These are phyloP conservation scores for Mucor piriformis DNA, from an alignment of 371 early-diverging fungal genomes.

Conservation along the genomic window DNA sequence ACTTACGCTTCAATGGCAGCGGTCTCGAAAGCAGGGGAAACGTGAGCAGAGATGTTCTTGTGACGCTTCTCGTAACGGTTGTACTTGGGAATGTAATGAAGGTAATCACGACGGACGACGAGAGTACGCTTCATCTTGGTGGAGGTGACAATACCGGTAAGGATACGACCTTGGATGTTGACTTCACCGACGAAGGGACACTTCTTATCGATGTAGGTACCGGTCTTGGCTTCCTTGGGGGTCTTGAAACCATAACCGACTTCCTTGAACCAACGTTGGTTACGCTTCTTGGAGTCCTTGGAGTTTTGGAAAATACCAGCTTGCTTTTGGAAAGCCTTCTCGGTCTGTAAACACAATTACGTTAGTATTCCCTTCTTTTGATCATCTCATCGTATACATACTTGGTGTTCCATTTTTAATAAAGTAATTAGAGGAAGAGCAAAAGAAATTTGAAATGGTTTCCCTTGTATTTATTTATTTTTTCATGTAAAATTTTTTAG, in stretches of 20 bases:
- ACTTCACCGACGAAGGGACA: conserved; percentile 99
- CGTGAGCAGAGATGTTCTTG: conserved; percentile 99
- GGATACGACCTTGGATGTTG: conserved; percentile 98
- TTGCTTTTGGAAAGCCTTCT: conserved; percentile 98
- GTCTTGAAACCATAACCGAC: conserved; percentile 99
- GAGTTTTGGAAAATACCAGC: conserved; percentile 94
- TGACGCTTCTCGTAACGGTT: conserved; percentile 99
- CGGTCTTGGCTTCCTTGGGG: conserved; percentile 97
- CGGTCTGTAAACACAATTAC: conserved; percentile 51
- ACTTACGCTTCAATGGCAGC: conserved; percentile 68
- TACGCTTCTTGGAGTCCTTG: conserved; percentile 78
- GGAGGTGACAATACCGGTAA: conserved; percentile 95
- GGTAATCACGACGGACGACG: conserved; percentile 98
- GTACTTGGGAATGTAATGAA: conserved; percentile 99
- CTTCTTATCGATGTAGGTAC: conserved; percentile 99
- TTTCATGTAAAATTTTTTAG: conserved; percentile 9
- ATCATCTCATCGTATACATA: no score
- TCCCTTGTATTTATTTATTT: conserved; percentile 1
- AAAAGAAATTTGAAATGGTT: neutral
- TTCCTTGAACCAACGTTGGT: conserved; percentile 96
- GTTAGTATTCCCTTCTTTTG: neutral
- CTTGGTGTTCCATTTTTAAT: conserved; percentile 36
- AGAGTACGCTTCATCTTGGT: conserved; percentile 99
- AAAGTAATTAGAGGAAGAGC: conserved; percentile 24
- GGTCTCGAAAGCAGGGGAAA: conserved; percentile 98